Percentiles rank a stretch among this genome's conserved stretches.
These are phyloP conservation scores for Fraxinus floribunda DNA, from an alignment of 305 asterid species.

Conservation along the genomic window DNA sequence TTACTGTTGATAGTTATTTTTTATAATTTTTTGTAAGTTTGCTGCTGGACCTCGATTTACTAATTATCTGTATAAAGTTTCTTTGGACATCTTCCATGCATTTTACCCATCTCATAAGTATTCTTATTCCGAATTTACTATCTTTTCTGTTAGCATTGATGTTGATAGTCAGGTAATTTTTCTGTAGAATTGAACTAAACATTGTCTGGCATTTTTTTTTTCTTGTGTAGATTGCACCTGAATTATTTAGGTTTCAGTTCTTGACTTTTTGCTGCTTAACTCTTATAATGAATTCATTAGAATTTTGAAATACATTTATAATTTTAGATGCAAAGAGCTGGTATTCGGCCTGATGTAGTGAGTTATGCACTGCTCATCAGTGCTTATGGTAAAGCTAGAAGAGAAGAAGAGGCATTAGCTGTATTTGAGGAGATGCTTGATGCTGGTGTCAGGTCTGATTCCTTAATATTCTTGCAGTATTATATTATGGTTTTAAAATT, in stretches of 20 bases:
- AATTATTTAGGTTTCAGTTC: neutral
- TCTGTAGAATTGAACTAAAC: neutral
- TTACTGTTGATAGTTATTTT: neutral
- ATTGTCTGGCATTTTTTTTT: neutral
- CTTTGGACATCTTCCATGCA: neutral
- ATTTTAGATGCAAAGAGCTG: constrained; percentile 80
- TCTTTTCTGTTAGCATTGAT: neutral
- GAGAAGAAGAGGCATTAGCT: constrained; percentile 97
- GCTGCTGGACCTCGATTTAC: neutral
- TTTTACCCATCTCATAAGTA: neutral
- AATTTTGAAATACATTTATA: constrained; percentile 22
- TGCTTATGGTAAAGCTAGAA: constrained; percentile 95
- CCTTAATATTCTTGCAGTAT: constrained; percentile 2
- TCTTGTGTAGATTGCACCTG: neutral
- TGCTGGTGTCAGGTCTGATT: constrained; percentile 82
- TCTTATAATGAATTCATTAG: constrained; percentile 21
- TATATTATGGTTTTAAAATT: neutral
- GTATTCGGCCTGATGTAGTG: constrained; percentile 80
- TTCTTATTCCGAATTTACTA: neutral
- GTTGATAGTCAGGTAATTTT: neutral
- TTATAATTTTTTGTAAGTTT: neutral
- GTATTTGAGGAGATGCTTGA: constrained; percentile 99
- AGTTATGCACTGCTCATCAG: constrained; percentile 78
- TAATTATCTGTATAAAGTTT: neutral
- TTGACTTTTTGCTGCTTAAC: constrained; percentile 13